Evolutionary conservation across 2,329 filamentous ascomycete genomes (phyloP).

Genomic region (Aspergillus tubingensis): DNA sequence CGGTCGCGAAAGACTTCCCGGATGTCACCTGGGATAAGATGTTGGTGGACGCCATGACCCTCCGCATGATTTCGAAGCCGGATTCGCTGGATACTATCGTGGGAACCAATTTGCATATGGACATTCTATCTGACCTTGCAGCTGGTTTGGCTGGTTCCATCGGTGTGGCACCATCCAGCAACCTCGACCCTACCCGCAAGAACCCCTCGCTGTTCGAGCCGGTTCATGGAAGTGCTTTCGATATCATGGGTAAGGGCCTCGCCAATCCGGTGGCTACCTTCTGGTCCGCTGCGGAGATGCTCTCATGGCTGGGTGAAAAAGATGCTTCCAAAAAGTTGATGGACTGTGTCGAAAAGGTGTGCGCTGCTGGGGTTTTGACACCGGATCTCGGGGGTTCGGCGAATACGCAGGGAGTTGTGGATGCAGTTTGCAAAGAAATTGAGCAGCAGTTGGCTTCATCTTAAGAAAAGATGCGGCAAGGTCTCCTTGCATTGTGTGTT

Average conservation of each 20-base stretch:
- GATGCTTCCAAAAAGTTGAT: constrained; percentile 59
- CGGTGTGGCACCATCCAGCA: constrained; percentile 69
- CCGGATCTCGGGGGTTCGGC: constrained; percentile 60
- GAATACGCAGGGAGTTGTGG: constrained; percentile 59
- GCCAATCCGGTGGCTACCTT: constrained; percentile 67
- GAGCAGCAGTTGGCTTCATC: constrained; percentile 26
- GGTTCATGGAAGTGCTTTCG: constrained; percentile 64
- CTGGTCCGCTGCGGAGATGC: constrained; percentile 70
- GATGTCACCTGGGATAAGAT: constrained; percentile 57
- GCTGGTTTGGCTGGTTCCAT: constrained; percentile 69
- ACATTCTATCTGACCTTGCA: constrained; percentile 69
- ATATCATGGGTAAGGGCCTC: constrained; percentile 62
- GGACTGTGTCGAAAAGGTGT: constrained; percentile 61
- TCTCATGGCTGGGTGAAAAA: constrained; percentile 61
- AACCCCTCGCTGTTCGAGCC: constrained; percentile 65
- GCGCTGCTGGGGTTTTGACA: constrained; percentile 55
- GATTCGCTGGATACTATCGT: constrained; percentile 56
- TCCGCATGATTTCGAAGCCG: constrained; percentile 56
- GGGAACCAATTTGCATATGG: constrained; percentile 59
- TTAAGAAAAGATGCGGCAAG: neutral
- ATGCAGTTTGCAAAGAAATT: constrained; percentile 56
- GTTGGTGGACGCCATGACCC: constrained; percentile 60
- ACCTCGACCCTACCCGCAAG: constrained; percentile 63
- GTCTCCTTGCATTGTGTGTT: no score
- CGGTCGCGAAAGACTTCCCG: constrained; percentile 52